Percentiles rank a stretch among this genome's conserved stretches.
These are phyloP conservation scores for Smittium mucronatum DNA, from an alignment of 371 early-diverging fungal species.

Conservation along the genomic window DNA sequence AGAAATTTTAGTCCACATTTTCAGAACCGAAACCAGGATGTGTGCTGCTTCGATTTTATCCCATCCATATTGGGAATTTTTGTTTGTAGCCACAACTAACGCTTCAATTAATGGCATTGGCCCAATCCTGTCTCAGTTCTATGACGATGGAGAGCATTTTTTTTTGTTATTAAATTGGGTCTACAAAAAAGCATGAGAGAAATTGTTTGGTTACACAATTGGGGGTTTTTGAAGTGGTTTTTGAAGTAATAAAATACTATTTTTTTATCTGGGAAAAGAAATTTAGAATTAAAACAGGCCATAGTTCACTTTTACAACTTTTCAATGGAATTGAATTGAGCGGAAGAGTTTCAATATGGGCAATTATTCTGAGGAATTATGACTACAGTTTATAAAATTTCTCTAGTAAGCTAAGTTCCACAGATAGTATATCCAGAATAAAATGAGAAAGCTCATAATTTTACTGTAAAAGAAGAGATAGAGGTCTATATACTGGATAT, in stretches of 20 bases:
- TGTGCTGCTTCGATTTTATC: conserved; percentile 9
- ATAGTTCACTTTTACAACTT: conserved; percentile 1
- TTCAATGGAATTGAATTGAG: neutral
- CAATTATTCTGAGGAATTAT: conserved; percentile 1
- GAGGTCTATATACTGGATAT: neutral
- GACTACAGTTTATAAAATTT: neutral
- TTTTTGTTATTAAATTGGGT: conserved; percentile 2
- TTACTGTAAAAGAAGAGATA: neutral
- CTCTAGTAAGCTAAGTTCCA: neutral
- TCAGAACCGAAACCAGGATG: conserved; percentile 9
- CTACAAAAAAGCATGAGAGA: conserved; percentile 12
- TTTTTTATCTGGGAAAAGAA: conserved; percentile 22
- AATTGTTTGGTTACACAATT: conserved; percentile 34
- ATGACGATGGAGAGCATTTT: neutral
- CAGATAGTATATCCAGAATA: neutral
- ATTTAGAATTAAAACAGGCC: conserved; percentile 13
- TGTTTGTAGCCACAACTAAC: conserved; percentile 31
- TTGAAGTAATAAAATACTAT: conserved; percentile 22
- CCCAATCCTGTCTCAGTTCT: conserved; percentile 20
- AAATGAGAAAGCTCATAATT: neutral
- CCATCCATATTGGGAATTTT: conserved; percentile 20
- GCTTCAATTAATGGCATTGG: conserved; percentile 33
- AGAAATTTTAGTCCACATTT: conserved; percentile 5
- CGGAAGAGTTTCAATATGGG: neutral
- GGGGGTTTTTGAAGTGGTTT: conserved; percentile 26